Conservation (phyloP, 1,139 yeast species). For the Debaryomyces psychrophilus region DNA sequence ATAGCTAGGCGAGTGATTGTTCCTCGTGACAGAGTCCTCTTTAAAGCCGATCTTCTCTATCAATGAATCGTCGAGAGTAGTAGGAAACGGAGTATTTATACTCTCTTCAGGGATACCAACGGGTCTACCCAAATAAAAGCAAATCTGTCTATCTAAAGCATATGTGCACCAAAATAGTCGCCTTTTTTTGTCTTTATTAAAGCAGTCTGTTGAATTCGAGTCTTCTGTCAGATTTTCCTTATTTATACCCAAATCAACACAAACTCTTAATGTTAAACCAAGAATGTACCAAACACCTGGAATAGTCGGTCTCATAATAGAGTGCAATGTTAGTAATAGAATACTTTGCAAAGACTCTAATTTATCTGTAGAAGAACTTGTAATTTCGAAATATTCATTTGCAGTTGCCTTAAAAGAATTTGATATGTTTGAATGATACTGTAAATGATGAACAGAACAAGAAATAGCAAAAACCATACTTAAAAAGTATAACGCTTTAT, state of each 20-base stretch:
- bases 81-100: slow-evolving; percentile 67
- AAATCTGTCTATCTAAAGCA: slow-evolving; percentile 76
- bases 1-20: slow-evolving; percentile 56
- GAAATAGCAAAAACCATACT: slow-evolving; percentile 82
- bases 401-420: slow-evolving; percentile 79
- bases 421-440: slow-evolving; percentile 66
- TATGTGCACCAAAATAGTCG: slow-evolving; percentile 90
- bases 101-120: slow-evolving; percentile 76
- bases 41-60: slow-evolving; percentile 38
- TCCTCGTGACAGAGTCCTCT: slow-evolving; percentile 26
- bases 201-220: slow-evolving; percentile 46
- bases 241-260: slow-evolving; percentile 84
- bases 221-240: slow-evolving; percentile 43
- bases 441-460: slow-evolving; percentile 71
- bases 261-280: slow-evolving; percentile 77
- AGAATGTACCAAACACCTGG: slow-evolving; percentile 94
- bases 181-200: slow-evolving; percentile 68
- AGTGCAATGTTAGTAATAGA: slow-evolving; percentile 66
- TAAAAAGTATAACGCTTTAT: slow-evolving; percentile 57
- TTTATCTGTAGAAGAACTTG: slow-evolving; percentile 60
- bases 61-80: slow-evolving; percentile 70
- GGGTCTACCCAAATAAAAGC: slow-evolving; percentile 73
- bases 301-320: slow-evolving; percentile 73
- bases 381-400: slow-evolving; percentile 57
- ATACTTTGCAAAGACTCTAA: slow-evolving; percentile 76